Base-by-base conservation (phyloP, 1,284 basidiomycete species). In the Ustilago esculenta region DNA sequence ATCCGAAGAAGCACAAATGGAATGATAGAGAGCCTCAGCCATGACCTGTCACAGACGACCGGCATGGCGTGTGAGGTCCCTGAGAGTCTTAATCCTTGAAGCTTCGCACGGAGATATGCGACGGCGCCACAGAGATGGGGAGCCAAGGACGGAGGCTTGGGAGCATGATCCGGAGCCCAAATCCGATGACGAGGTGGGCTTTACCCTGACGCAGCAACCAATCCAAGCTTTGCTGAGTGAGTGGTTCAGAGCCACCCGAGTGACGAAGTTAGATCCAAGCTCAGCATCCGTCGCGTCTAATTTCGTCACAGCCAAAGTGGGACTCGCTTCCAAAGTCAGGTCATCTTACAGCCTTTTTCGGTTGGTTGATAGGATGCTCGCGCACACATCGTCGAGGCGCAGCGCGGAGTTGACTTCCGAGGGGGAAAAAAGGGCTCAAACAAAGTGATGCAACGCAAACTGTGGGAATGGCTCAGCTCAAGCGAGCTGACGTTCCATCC, bases 291-390 rank as follows among this genome's bases (percentile, higher is more conserved):
- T 43, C 25, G 33, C 25, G 40, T 44, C 49, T 52, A 43, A 43
- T 21, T 52, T 52, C 34, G 49, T 52, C 49, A 43, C 49, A 36
- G 10, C 24, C 20, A 33, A 45, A 5, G 23, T 45, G 30, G 23
- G 30, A 17, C 18, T n/a, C 40, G 29, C n/a, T 29, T 15, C 40
- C 32, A 54, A 61, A 61, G 58, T 61, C 58, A 61, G 59, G 58
- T 61, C 59, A 63, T 63, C 52, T 51, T 48, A 55, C 33, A 36
- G 10, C 11, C 17, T 27, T 43, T 43, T 17, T 30, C 8, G 15
- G 14, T 11, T 39, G 47, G 46, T 35, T 10, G 37, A 44, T n/a
- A n/a, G n/a, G n/a, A n/a, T n/a, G n/a, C n/a, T n/a, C n/a, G n/a
- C n/a, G n/a, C n/a, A n/a, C n/a, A n/a, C n/a, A 48, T 52, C 49